phyloP scores from a whole-genome alignment of 2,329 filamentous ascomycete genomes.

The Neonectria hederae region DNA sequence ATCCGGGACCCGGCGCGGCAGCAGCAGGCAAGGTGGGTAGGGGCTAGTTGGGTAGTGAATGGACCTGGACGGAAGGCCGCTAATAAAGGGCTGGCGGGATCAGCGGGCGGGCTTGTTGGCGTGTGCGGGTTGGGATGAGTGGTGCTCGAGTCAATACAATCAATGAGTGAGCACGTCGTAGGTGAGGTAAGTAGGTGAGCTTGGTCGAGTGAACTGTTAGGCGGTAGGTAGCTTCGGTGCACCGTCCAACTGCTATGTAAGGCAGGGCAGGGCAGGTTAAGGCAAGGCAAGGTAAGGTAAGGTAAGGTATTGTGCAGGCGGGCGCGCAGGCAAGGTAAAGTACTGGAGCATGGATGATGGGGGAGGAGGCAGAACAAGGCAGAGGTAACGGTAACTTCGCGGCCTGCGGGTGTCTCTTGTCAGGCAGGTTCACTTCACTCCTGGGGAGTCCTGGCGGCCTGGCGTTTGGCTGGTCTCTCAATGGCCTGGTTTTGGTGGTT shows the following conservation, averaged over 20 bases:
- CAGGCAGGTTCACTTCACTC: not conserved
- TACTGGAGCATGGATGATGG: conserved; percentile 8
- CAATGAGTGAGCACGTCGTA: conserved; percentile 3
- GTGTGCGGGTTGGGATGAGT: conserved; percentile 16
- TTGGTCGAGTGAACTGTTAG: not conserved
- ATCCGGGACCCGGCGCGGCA: conserved; percentile 36
- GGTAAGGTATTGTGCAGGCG: too few relatives aligned
- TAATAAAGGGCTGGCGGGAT: conserved; percentile 18
- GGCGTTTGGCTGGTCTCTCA: not conserved
- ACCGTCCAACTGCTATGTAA: too few relatives aligned
- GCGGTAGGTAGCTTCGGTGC: not conserved
- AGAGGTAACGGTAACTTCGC: conserved; percentile 17
- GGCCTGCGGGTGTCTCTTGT: not conserved
- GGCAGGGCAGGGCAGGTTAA: not conserved
- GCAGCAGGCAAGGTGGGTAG: conserved; percentile 20
- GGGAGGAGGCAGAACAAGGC: not conserved
- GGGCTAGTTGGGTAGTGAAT: conserved; percentile 21
- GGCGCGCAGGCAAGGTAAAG: conserved; percentile 18
- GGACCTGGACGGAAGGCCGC: conserved; percentile 16
- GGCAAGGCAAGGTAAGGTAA: not conserved
- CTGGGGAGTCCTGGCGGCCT: not conserved
- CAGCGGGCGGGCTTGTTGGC: conserved; percentile 9
- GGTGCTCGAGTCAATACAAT: conserved; percentile 5
- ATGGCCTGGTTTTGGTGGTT: not conserved
- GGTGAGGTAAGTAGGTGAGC: conserved; percentile 3